A percentile compares a stretch with the other conserved stretches of the same genome.
Conservation (phyloP, 768 basidiomycete species). For the Calocybe indica region DNA sequence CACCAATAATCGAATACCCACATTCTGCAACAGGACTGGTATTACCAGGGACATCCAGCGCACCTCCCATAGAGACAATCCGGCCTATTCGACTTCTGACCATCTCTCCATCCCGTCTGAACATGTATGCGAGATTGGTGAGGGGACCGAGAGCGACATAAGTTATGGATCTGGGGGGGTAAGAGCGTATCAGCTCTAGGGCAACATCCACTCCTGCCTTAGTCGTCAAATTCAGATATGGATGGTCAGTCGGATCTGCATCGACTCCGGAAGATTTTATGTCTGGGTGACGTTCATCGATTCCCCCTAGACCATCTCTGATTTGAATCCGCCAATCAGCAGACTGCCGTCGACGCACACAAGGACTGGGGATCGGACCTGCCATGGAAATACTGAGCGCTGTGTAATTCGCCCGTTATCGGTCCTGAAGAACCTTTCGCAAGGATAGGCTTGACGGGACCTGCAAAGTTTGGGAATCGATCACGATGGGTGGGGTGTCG, state of each 20-base stretch:
- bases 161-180: conserved; percentile 50
- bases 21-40: conserved; percentile 80
- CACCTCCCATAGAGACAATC: conserved; percentile 92
- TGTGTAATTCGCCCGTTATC: conserved; percentile 63
- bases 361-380: conserved; percentile 25
- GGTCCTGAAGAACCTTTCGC: conserved; percentile 61
- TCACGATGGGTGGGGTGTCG: conserved; percentile 43
- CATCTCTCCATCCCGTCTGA: conserved; percentile 46
- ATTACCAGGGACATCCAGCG: conserved; percentile 88
- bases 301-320: conserved; percentile 68
- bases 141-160: conserved; percentile 74
- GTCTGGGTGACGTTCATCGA: conserved; percentile 61
- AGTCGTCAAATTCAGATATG: conserved; percentile 41
- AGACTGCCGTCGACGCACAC: not conserved
- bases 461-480: conserved; percentile 61
- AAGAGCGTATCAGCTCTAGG: conserved; percentile 45
- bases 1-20: conserved; percentile 26
- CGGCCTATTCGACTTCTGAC: conserved; percentile 59
- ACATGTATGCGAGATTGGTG: conserved; percentile 71
- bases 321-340: not conserved
- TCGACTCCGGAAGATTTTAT: conserved; percentile 33
- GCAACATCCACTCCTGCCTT: conserved; percentile 48
- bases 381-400: conserved; percentile 84
- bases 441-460: conserved; percentile 50
- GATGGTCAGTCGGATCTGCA: conserved; percentile 38